Percentiles rank a stretch among this genome's conserved stretches.
Evolutionary conservation across 257 asterid genomes (phyloP).

Genomic region (Catharanthus roseus): DNA sequence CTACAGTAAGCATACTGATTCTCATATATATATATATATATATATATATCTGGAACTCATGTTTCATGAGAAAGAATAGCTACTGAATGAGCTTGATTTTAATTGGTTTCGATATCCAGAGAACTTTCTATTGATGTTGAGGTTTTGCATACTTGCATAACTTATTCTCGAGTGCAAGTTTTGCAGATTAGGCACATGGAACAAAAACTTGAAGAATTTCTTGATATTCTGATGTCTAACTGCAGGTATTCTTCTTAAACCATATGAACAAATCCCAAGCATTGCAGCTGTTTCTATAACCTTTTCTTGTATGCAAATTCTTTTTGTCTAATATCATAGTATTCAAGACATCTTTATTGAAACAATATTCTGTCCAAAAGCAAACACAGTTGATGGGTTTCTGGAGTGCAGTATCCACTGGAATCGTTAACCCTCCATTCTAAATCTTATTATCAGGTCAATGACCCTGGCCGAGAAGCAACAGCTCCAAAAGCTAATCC

Average conservation of each 20-base stretch:
- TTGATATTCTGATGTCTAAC: conserved; percentile 43
- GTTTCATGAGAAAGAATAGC: not conserved
- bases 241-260: conserved; percentile 50
- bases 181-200: conserved; percentile 70
- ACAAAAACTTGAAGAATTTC: conserved; percentile 61
- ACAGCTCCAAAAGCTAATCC: conserved; percentile 44
- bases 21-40: too few species aligned
- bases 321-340: not conserved
- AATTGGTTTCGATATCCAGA: not conserved
- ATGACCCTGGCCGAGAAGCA: conserved; percentile 60
- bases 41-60: not conserved
- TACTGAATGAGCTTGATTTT: not conserved
- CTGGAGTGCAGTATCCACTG: not conserved
- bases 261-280: not conserved
- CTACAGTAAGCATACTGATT: conserved; percentile 32
- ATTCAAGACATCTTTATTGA: not conserved
- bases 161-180: not conserved
- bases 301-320: not conserved
- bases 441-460: conserved; percentile 35
- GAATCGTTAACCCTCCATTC: not conserved
- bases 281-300: not conserved
- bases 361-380: not conserved
- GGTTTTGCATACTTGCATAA: not conserved
- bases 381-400: not conserved
- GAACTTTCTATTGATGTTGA: not conserved